Conservation (phyloP, 345 rosid genomes). For the Salix exigua region DNA sequence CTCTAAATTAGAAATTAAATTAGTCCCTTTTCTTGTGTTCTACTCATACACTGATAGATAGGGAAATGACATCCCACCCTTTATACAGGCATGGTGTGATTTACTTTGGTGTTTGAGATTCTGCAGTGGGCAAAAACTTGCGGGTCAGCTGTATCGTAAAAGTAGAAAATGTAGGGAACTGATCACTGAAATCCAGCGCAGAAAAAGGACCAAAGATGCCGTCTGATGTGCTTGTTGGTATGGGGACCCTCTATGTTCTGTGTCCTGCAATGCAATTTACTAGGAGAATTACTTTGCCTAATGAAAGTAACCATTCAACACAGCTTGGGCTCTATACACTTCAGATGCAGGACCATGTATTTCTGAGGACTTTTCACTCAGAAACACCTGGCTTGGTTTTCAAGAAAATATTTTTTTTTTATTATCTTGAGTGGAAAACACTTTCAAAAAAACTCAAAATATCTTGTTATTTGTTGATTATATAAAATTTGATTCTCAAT, state of each 20-base stretch:
- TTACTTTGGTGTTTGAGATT: constrained; percentile 8
- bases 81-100: not conserved
- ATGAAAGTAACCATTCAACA: constrained; percentile 12
- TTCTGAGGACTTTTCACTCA: no score
- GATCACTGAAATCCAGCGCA: not conserved
- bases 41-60: not conserved
- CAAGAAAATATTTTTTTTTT: no score
- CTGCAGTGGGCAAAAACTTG: constrained; percentile 6
- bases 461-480: no score
- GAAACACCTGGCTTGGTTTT: no score
- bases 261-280: constrained; percentile 5
- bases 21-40: not conserved
- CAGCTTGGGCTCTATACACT: not conserved
- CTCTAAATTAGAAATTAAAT: constrained; percentile 2
- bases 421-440: no score
- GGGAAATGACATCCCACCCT: not conserved
- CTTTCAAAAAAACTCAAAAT: no score
- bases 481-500: no score
- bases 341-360: not conserved
- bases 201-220: not conserved
- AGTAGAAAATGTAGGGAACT: constrained; percentile 9
- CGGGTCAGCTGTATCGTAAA: constrained; percentile 5
- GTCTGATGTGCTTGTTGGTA: constrained; percentile 21
- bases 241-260: not conserved
- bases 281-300: constrained; percentile 10